These are phyloP conservation scores for Zygotorulaspora sp. DNA, from an alignment of 805 yeast genomes.

Conservation along the genomic window DNA sequence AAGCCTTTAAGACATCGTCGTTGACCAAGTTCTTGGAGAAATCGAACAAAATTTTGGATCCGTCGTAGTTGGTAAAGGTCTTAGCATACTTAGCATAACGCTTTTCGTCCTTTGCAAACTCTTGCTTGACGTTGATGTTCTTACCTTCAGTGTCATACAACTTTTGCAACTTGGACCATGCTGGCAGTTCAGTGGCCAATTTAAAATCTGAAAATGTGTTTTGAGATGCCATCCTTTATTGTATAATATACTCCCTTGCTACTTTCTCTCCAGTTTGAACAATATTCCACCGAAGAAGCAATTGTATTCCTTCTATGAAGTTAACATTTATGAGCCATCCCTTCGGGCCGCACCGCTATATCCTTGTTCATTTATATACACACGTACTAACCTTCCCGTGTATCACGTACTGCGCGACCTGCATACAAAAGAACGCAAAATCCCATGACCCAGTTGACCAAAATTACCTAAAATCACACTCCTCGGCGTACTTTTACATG, in stretches of 20 bases:
- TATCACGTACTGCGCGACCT: neutral
- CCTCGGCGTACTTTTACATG: too few species aligned
- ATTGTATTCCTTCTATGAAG: too few species aligned
- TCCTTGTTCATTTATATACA: neutral
- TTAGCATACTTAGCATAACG: slow-evolving; percentile 75
- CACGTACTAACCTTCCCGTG: too few species aligned
- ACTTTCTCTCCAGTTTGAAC: too few species aligned
- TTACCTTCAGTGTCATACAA: slow-evolving; percentile 69
- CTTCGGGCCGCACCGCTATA: neutral
- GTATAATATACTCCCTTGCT: too few species aligned
- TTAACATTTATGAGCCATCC: neutral
- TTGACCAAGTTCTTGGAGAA: slow-evolving; percentile 91
- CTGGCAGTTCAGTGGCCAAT: slow-evolving; percentile 67
- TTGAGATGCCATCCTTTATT: slow-evolving; percentile 20
- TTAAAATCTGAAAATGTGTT: slow-evolving; percentile 46
- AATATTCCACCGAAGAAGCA: too few species aligned
- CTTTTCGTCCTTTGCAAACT: slow-evolving; percentile 66
- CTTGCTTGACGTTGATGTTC: slow-evolving; percentile 66
- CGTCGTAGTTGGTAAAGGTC: slow-evolving; percentile 79
- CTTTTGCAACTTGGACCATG: slow-evolving; percentile 75
- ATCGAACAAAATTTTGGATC: slow-evolving; percentile 85
- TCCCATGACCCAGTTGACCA: neutral
- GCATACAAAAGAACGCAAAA: neutral
- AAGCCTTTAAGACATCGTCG: slow-evolving; percentile 66
- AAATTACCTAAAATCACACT: too few species aligned